Base-by-base conservation (phyloP, 2,329 filamentous ascomycete genomes). In the Sordariomycetes sp. region DNA sequence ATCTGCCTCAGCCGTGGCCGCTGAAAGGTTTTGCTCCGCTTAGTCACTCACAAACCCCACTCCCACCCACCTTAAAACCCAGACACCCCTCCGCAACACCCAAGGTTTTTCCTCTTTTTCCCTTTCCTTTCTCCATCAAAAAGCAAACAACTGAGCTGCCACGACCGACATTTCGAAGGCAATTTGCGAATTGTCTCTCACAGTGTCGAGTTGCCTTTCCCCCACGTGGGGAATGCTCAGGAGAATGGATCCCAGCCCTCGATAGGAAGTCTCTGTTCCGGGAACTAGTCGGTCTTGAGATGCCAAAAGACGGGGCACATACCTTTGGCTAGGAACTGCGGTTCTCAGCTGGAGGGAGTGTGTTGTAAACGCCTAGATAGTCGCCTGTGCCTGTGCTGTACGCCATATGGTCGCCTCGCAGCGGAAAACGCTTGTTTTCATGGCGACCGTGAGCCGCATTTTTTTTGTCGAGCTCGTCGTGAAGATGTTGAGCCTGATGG, bases 111-210 rank as follows among this genome's bases (percentile, higher is more conserved):
- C 61, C 51, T 53, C 61, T 67, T 70, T 69, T 69, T 67, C 68
- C 67, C 70, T 71, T 62, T 60, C 67, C 39, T 45, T 68, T 70
- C 71, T 75, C 72, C 69, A 72, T 73, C 75, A 82, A 82, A 79
- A 82, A 82, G 82, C 82, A 82, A 78, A 74, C 70, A 74, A 68
- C 73, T 80, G 77, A 80, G 77, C 72, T 72, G 80, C 79, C 79
- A 82, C 79, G 79, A 82, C 79, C 78, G 72, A 77, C 79, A 81
- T 74, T 74, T 72, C 74, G 76, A 68, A 63, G 8, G 3, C 28
- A 32, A 32, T 32, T 32, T 8, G 28, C n/a, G n/a, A n/a, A 32
- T 32, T 32, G 28, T 45, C 10, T 65, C 66, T 72, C 67, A 82
- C 79, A 78, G 79, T 81, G 79, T 77, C 70, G 78, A 67, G 79